phyloP scores from a whole-genome alignment of 345 rosid genomes.

The Rhizophora mangle region DNA sequence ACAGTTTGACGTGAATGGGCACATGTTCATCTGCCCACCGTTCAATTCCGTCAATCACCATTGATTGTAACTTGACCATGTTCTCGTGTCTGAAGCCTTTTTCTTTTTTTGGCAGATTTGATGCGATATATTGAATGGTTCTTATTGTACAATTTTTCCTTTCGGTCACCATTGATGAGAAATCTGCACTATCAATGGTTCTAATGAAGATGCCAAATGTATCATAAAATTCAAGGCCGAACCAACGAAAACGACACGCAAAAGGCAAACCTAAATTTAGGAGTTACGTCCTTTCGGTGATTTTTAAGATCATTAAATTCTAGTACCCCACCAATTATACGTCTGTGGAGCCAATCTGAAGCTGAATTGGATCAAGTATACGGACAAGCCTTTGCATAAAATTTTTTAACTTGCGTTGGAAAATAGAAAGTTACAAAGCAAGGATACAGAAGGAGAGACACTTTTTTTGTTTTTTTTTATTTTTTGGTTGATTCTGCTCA shows the following conservation, averaged over 20 bases:
- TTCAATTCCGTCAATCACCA: no score
- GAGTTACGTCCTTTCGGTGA: neutral
- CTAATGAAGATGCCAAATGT: conserved; percentile 4
- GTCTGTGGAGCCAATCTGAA: no score
- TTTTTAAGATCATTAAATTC: neutral
- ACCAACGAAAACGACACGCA: neutral
- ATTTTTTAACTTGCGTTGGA: neutral
- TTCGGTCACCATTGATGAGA: conserved; percentile 7
- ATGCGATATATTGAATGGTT: neutral
- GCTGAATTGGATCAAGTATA: neutral
- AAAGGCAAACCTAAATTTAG: neutral
- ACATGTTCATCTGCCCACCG: no score
- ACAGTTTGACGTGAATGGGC: no score
- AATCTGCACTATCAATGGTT: conserved; percentile 14
- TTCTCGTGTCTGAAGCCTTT: neutral
- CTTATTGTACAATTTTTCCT: neutral
- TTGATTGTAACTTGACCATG: neutral
- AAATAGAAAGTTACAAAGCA: neutral
- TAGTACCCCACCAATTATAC: no score
- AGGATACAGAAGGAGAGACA: neutral
- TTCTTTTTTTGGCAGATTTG: neutral
- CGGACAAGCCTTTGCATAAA: no score
- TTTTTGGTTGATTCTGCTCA: neutral
- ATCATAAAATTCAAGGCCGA: conserved; percentile 3
- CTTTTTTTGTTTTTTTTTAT: neutral